These are phyloP conservation scores for Saccharomycopsis phalli DNA, from an alignment of 1,139 yeast species.

Conservation along the genomic window DNA sequence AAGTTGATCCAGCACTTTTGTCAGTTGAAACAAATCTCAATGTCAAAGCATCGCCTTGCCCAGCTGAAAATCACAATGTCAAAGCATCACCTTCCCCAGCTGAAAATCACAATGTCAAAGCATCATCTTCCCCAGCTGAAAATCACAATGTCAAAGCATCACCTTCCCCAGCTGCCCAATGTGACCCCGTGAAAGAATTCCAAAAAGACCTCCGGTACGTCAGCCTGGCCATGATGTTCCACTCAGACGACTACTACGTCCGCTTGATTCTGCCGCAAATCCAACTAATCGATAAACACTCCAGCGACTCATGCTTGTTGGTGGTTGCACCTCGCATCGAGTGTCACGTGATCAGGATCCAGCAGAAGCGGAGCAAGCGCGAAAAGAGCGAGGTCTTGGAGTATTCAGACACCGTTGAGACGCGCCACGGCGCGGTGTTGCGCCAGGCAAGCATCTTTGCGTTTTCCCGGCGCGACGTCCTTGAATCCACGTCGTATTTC, in stretches of 20 bases:
- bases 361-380: constrained; percentile 33
- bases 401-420: constrained; percentile 42
- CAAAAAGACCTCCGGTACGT: constrained; percentile 43
- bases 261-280: constrained; percentile 77
- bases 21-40: constrained; percentile 5
- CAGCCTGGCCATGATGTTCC: constrained; percentile 32
- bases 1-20: constrained; percentile 13
- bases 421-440: constrained; percentile 58
- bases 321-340: constrained; percentile 67
- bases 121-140: not conserved
- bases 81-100: constrained; percentile 16
- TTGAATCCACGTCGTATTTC: constrained; percentile 33
- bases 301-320: constrained; percentile 53
- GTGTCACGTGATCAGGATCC: constrained; percentile 48
- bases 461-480: constrained; percentile 39
- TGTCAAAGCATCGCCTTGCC: constrained; percentile 13
- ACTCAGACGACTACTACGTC: constrained; percentile 55
- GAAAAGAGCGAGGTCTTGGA: constrained; percentile 33
- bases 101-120: not conserved
- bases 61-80: constrained; percentile 4
- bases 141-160: not conserved
- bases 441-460: constrained; percentile 67
- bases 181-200: constrained; percentile 34
- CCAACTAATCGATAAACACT: constrained; percentile 59
- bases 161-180: not conserved